Base-by-base conservation (phyloP, 495 filamentous ascomycete genomes). In the Penicillium cinerascens region DNA sequence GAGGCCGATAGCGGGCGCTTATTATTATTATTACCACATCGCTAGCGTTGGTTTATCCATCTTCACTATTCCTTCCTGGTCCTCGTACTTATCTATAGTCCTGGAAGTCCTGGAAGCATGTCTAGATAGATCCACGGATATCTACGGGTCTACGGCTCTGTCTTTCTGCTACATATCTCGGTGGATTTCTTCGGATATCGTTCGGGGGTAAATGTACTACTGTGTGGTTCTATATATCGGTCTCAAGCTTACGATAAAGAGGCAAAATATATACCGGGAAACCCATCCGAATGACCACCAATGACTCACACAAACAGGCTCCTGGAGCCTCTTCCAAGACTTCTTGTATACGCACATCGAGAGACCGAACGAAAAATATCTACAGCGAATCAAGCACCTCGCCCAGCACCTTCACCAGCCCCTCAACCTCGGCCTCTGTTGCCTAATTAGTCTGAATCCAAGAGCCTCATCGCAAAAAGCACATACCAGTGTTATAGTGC, bases 401-500 rank as follows among this genome's bases (percentile, higher is more conserved):
- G 38, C 78, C 70, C 33, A 84, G 57, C 6, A 77, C 71, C 25
- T 62, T 64, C 15, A 83, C 72, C 44, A 82, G 72, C 44, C 65
- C 71, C 29, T 72, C 63, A 18, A 86, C 71, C 58, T 87, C 84
- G 4, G 78, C 73, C 68, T 77, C 82, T 82, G 55, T 49, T 50
- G 51, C 37, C 44, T 65, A 22, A 47, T 67, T 47, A 64, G 51
- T 47, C 18, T 40, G 9, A 46, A 23, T 45, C 23, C 15, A 43
- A 39, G 7, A 22, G 26, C 9, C 15, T 22, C 16, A 25, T 21
- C 29, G 13, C 15, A 41, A 18, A n/a, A 15, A 54, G 9, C 44
- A 75, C 80, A 78, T 59, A 84, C 85, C 69, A 6, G 82, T 88
- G 61, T 90, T 91, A 70, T 90, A 90, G 72, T 89, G 86, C 65